Base-by-base conservation (phyloP, 345 rosid species). In the Geranium rotundifolium region DNA sequence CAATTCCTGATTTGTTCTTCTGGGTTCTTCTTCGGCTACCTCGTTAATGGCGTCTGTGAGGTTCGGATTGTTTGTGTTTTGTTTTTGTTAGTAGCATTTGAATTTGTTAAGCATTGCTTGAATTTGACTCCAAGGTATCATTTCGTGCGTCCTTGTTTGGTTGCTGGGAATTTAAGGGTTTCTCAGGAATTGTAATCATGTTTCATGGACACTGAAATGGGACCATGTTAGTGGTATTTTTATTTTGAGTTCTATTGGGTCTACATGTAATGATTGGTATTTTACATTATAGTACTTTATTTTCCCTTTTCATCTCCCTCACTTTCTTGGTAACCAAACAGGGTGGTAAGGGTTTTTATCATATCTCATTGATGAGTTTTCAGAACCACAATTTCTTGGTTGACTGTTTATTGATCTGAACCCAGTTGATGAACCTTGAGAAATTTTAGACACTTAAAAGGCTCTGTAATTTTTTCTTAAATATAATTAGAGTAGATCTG, bases 1-100 rank as follows among this genome's bases (percentile, higher is more conserved):
- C 96, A 85, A 63, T 89, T 92, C 76, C 84, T 92, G 39, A 82
- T 92, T 27, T 89, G 93, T 69, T 85, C 96, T 62, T 85, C 96
- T 71, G 95, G 96, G 18, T 89, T 92, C 79, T 92, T 89, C 95
- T 89, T 92, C 55, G 93, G 96, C 61, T 87, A 92, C 68, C 96
- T 92, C 65, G 84, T 89, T 64, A 92, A 89, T 73, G 98, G 98
- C 76, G 65, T 92, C 67, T 92, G 95, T 12, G 99, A 93, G 99
- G 97, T 90, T 46, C 16, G 52, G 17, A 19, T 0, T 46, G 29
- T 2, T 15, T 3, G 15, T 17, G 14, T 19, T 15, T 16, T 0
- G 27, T 23, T 23, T 8, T 19, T 41, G 17, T 29, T 30, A 19
- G 18, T 29, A 7, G 7, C 13, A 17, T 29, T 17, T 64, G 50